phyloP scores from a whole-genome alignment of 345 rosid species.

The Reutealis trisperma region DNA sequence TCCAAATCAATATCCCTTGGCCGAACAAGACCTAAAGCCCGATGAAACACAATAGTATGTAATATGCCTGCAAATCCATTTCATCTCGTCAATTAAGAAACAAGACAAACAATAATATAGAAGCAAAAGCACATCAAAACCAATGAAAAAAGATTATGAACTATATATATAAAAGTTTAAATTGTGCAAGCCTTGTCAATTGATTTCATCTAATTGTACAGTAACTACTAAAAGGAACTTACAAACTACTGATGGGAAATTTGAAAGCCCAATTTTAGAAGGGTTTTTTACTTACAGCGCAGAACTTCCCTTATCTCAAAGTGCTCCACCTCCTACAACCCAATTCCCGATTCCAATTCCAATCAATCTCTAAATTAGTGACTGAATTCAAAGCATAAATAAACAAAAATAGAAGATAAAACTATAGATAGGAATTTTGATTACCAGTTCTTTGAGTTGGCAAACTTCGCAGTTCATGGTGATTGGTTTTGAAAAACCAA shows the following conservation, averaged over 20 bases:
- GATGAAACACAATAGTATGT: slow-evolving; percentile 85
- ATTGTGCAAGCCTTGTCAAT: not conserved
- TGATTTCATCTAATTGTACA: not conserved
- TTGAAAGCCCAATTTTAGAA: not conserved
- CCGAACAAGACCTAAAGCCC: slow-evolving; percentile 90
- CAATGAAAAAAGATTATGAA: not conserved
- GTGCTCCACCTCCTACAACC: slow-evolving; percentile 71
- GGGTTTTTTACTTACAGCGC: slow-evolving; percentile 55
- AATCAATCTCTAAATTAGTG: not conserved
- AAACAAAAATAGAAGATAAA: not conserved
- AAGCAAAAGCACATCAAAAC: not conserved
- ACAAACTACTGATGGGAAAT: not conserved
- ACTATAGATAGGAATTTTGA: not conserved
- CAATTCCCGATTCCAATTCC: not conserved
- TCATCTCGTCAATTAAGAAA: slow-evolving; percentile 11
- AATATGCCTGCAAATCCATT: slow-evolving; percentile 63
- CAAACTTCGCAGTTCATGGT: slow-evolving; percentile 93
- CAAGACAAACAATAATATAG: not conserved
- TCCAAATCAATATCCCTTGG: slow-evolving; percentile 94
- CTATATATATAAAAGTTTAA: not conserved
- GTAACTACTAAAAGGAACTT: not conserved
- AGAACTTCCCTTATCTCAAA: slow-evolving; percentile 86
- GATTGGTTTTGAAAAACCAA: not conserved
- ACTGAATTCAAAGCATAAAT: not conserved
- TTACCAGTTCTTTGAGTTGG: slow-evolving; percentile 90